A percentile compares a stretch with the other conserved stretches of the same genome.
phyloP scores from a whole-genome alignment of 176 grass and related monocot species.

The Luzula sylvatica region DNA sequence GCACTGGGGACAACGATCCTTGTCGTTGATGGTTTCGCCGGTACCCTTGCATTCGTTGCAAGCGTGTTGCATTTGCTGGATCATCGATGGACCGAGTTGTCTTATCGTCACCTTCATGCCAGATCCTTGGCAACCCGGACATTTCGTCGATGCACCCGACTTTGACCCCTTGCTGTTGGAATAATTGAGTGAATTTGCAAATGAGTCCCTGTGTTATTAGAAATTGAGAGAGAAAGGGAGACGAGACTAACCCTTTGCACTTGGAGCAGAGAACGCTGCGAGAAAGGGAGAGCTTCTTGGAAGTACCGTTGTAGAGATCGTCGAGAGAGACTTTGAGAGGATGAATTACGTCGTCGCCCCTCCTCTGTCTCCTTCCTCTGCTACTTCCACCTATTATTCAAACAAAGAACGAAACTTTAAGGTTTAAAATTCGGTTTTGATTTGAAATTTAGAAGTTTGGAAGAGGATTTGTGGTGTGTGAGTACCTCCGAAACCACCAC shows the following conservation, averaged over 20 bases:
- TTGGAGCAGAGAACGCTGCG: slow-evolving; percentile 79
- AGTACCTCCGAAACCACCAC: slow-evolving; percentile 40
- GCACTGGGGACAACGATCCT: slow-evolving; percentile 78
- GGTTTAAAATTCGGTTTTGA: no score
- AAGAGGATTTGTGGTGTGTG: no score
- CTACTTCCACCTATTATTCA: slow-evolving; percentile 73
- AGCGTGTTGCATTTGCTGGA: slow-evolving; percentile 94
- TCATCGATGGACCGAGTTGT: slow-evolving; percentile 90
- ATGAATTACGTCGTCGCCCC: slow-evolving; percentile 94
- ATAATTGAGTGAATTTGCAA: no score
- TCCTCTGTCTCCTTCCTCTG: slow-evolving; percentile 85
- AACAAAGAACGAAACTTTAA: not conserved
- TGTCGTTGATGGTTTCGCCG: slow-evolving; percentile 84
- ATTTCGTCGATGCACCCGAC: slow-evolving; percentile 88
- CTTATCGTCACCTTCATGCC: slow-evolving; percentile 95
- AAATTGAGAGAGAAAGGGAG: not conserved
- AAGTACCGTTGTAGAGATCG: slow-evolving; percentile 91
- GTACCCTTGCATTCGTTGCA: slow-evolving; percentile 97
- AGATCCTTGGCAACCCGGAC: slow-evolving; percentile 82
- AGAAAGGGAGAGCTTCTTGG: slow-evolving; percentile 94
- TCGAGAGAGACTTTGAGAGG: slow-evolving; percentile 88
- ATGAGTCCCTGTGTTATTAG: no score
- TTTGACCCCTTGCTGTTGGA: slow-evolving; percentile 79
- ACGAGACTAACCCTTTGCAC: slow-evolving; percentile 68
- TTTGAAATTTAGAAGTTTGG: no score